A percentile compares a stretch with the other conserved stretches of the same genome.
Evolutionary conservation across 768 basidiomycete species (phyloP).

Genomic region (Mycena epipterygia): DNA sequence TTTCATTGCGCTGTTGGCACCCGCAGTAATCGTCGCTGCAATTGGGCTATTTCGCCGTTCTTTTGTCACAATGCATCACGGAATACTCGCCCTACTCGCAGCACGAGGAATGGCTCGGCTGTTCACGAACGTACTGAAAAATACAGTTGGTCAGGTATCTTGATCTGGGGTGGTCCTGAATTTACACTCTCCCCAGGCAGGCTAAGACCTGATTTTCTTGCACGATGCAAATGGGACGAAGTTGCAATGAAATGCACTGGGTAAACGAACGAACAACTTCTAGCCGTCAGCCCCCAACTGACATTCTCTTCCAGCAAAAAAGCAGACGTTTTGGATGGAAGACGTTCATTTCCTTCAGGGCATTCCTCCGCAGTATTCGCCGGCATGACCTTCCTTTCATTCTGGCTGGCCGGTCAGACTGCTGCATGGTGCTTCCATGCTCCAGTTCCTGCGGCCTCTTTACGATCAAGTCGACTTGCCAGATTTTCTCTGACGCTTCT

Average conservation of each 20-base stretch:
- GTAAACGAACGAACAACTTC: slow-evolving; percentile 45
- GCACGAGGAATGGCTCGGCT: slow-evolving; percentile 47
- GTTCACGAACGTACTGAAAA: slow-evolving; percentile 51
- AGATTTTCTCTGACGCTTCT: slow-evolving; percentile 62
- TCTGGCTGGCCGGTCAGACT: slow-evolving; percentile 76
- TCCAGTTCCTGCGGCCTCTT: slow-evolving; percentile 49
- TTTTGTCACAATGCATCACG: slow-evolving; percentile 69
- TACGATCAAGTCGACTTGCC: slow-evolving; percentile 62
- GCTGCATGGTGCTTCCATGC: slow-evolving; percentile 67
- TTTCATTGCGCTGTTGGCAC: slow-evolving; percentile 61
- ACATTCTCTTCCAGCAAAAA: slow-evolving; percentile 45
- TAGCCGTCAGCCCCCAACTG: slow-evolving; percentile 9
- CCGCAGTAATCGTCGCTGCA: slow-evolving; percentile 54
- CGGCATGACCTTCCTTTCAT: slow-evolving; percentile 73
- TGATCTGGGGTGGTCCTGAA: neutral
- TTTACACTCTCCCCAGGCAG: slow-evolving; percentile 53
- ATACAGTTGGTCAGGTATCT: slow-evolving; percentile 64
- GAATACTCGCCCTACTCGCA: slow-evolving; percentile 63
- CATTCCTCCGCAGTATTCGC: slow-evolving; percentile 77
- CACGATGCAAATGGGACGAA: slow-evolving; percentile 73
- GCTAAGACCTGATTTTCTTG: slow-evolving; percentile 76
- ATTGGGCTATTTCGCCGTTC: slow-evolving; percentile 59
- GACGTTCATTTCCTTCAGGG: slow-evolving; percentile 78
- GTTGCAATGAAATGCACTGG: slow-evolving; percentile 64
- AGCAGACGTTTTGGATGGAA: slow-evolving; percentile 59